Percentiles rank a stretch among this genome's conserved stretches.
These are phyloP conservation scores for Mycena rosella DNA, from an alignment of 768 basidiomycete genomes.

Conservation along the genomic window DNA sequence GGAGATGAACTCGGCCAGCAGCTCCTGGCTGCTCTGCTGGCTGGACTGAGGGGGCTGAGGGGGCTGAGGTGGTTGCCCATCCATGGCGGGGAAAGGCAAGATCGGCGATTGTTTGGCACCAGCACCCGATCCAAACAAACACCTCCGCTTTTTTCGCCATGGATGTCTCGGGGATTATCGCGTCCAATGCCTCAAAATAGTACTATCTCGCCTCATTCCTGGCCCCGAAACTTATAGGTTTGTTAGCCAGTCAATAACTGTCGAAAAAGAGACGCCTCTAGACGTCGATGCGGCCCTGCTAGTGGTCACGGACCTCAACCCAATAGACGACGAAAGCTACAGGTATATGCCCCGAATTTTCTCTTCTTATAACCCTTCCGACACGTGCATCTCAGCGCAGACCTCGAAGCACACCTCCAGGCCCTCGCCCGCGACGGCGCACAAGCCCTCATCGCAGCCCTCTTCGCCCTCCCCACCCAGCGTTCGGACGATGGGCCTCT, in stretches of 20 bases:
- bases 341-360: too few relatives aligned
- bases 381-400: too few relatives aligned
- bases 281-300: conserved; percentile 87
- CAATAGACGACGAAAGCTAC: conserved; percentile 88
- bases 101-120: conserved; percentile 3
- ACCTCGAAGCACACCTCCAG: conserved; percentile 84
- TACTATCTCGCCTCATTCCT: conserved; percentile 50
- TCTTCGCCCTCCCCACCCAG: conserved; percentile 88
- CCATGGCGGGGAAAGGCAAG: conserved; percentile 3
- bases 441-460: conserved; percentile 82
- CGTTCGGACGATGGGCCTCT: conserved; percentile 85
- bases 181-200: conserved; percentile 80
- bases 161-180: conserved; percentile 88
- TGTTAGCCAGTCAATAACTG: conserved; percentile 71
- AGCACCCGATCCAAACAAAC: background rate
- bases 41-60: background rate
- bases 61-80: too few relatives aligned
- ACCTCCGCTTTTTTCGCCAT: conserved; percentile 52
- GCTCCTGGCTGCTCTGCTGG: conserved; percentile 24
- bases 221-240: background rate
- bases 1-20: conserved; percentile 26
- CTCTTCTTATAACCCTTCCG: too few relatives aligned
- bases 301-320: conserved; percentile 88
- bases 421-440: conserved; percentile 84
- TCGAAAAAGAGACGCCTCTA: conserved; percentile 85